Evolutionary conservation across 371 early-diverging fungal genomes (phyloP), one percentile per base, ranked within the genome.

Genomic region (Thermomucor indicae-seudaticae): DNA sequence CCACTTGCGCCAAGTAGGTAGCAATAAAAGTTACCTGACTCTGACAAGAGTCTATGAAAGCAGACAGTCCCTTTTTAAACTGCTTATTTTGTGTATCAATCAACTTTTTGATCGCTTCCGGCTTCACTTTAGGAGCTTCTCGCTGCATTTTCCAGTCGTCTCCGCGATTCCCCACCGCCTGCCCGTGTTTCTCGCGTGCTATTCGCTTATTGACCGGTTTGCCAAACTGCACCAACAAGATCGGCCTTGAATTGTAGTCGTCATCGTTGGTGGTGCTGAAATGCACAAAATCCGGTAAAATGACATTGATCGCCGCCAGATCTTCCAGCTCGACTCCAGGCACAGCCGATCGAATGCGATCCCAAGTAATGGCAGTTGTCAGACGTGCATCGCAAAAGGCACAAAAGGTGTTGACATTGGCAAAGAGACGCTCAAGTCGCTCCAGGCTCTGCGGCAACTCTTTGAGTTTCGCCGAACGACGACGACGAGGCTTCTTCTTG

Each of bases 321-420:
- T 72, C 69, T 45, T 60, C 43, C 6, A 62, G 27, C 17, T 40
- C 44, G 8, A 64, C 27, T 23, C 60, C 49, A 19, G 54, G 31
- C 11, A 73, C 55, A 14, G 59, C 43, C 27, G 55, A 49, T 46
- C 64, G 60, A 22, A 73, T 30, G 17, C 43, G 35, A 8, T 39
- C 37, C n/a, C 65, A 48, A n/a, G 70, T 73, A 4, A 73, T 34
- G 14, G 55, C 45, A 3, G 60, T 54, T 0, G 60, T 56, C 8
- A 69, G 42, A 3, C 57, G 57, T 8, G 73, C 73, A 45, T 64
- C 59, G 31, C 70, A 73, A 38, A 73, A 73, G 8, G 67, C 62
- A 54, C 60, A 73, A 50, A 69, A 64, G 0, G 67, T 41, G 25
- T 66, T 69, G 5, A 67, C 25, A 3, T 32, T 28, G 17, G 53